Base-by-base conservation (phyloP, 2,329 filamentous ascomycete genomes). In the Scolecobasidium constrictum region DNA sequence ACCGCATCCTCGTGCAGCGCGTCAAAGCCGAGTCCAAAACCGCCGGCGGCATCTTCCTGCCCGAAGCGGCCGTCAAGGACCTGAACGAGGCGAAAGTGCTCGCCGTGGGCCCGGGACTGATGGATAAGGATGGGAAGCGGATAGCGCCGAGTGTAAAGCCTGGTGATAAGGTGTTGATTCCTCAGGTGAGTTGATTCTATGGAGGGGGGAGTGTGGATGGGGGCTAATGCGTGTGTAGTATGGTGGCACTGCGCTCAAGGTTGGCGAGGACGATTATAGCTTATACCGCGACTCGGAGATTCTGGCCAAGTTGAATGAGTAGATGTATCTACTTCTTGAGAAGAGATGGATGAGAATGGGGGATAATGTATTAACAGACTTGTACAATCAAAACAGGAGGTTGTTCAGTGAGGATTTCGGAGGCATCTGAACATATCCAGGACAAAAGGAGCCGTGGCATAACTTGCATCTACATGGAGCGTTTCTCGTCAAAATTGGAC, bases 231-330 rank as follows among this genome's bases (percentile, higher is more conserved):
- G 18, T n/a, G 12, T 22, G 28, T 26, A 94, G 86, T 98, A 82
- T 60, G 92, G 92, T 58, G 92, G 92, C 51, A 92, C 83, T 60
- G 83, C 90, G 51, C 81, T 98, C 65, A 96, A 96, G 78, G 86
- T 96, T 55, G 92, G 90, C 54, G 90, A 98, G 57, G 87, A 96
- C 54, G 92, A 98, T 71, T 96, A 78, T 73, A 80, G 83, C 50
- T 79, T 98, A 51, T 98, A 94, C 83, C 78, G 92, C 59, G 92
- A 98, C 69, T 84, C 87, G 72, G 92, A 98, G 90, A 86, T 98
- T 55, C 79, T 98, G 48, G 92, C 92, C 65, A 98, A 96, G 83
- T 94, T 98, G 77, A 94, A 86, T 70, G 90, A 96, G 76, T 94
- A 85, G 72, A 44, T 15, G 15, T 13, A 33, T 20, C 7, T 6